These are phyloP conservation scores for Artomyces pyxidatus DNA, from an alignment of 768 basidiomycete species.

Conservation along the genomic window DNA sequence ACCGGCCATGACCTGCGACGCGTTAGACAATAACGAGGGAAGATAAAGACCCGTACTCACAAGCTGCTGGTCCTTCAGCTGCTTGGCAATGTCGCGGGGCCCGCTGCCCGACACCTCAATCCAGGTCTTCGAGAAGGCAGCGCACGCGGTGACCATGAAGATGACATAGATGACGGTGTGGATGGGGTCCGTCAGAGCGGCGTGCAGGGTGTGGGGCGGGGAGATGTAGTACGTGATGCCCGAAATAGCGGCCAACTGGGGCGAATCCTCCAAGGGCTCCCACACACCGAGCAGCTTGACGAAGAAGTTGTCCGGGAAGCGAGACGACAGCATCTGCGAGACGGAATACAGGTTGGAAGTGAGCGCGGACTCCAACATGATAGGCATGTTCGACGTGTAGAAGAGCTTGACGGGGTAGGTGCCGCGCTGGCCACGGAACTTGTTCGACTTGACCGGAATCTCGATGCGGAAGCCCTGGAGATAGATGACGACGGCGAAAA, in stretches of 20 bases:
- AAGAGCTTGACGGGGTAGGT: slow-evolving; percentile 97
- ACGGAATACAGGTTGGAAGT: slow-evolving; percentile 94
- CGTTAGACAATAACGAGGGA: neutral
- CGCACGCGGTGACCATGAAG: slow-evolving; percentile 92
- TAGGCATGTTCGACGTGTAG: slow-evolving; percentile 99
- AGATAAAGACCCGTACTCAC: slow-evolving; percentile 28
- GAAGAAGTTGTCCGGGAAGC: slow-evolving; percentile 88
- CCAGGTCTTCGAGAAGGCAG: slow-evolving; percentile 99
- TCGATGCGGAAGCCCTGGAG: slow-evolving; percentile 98
- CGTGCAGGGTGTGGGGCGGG: slow-evolving; percentile 87
- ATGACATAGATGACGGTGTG: slow-evolving; percentile 86
- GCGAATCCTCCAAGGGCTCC: slow-evolving; percentile 96
- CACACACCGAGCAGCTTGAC: slow-evolving; percentile 91
- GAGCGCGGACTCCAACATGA: slow-evolving; percentile 95
- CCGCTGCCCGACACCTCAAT: slow-evolving; percentile 97
- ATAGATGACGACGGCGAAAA: slow-evolving; percentile 96
- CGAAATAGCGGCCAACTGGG: slow-evolving; percentile 82
- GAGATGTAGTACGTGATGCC: slow-evolving; percentile 98
- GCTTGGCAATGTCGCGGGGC: slow-evolving; percentile 93
- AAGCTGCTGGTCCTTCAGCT: slow-evolving; percentile 98
- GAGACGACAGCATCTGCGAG: slow-evolving; percentile 86
- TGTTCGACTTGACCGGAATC: slow-evolving; percentile 95
- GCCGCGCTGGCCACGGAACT: slow-evolving; percentile 93
- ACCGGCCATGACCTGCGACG: slow-evolving; percentile 56
- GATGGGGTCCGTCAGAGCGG: slow-evolving; percentile 85